Evolutionary conservation across 495 filamentous ascomycete species (phyloP).

Genomic region (Aspergillus heteromorphus): DNA sequence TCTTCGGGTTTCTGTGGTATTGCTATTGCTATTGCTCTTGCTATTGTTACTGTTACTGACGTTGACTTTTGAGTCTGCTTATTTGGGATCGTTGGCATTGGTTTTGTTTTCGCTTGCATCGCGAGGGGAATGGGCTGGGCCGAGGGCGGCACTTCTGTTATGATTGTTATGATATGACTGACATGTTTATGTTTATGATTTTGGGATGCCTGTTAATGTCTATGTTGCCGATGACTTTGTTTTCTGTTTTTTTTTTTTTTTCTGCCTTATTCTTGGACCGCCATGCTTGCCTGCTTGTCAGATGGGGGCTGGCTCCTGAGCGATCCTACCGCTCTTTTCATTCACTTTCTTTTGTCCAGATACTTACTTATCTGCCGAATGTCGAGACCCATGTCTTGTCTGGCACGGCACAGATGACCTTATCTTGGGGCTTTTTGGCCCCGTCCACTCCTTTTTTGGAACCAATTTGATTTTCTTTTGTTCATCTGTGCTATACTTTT

Average conservation of each 20-base stretch:
- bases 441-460: slow-evolving; percentile 11
- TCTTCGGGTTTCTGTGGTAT: neutral
- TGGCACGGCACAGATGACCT: slow-evolving; percentile 2
- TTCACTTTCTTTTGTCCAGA: slow-evolving; percentile 17
- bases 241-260: slow-evolving; percentile 13
- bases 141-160: slow-evolving; percentile 18
- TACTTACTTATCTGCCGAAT: no score
- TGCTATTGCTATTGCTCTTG: neutral
- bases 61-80: neutral
- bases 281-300: neutral
- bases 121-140: slow-evolving; percentile 9
- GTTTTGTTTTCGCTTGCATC: slow-evolving; percentile 15
- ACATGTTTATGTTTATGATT: slow-evolving; percentile 21
- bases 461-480: slow-evolving; percentile 15
- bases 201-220: slow-evolving; percentile 22
- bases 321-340: neutral
- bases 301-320: neutral
- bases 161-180: slow-evolving; percentile 24
- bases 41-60: neutral
- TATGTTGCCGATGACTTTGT: slow-evolving; percentile 15
- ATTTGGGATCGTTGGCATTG: slow-evolving; percentile 14
- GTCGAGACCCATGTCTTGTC: neutral
- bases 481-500: slow-evolving; percentile 8
- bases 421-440: slow-evolving; percentile 7
- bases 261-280: slow-evolving; percentile 2